Evolutionary conservation across 768 basidiomycete species (phyloP).

Genomic region (Galerina marginata): DNA sequence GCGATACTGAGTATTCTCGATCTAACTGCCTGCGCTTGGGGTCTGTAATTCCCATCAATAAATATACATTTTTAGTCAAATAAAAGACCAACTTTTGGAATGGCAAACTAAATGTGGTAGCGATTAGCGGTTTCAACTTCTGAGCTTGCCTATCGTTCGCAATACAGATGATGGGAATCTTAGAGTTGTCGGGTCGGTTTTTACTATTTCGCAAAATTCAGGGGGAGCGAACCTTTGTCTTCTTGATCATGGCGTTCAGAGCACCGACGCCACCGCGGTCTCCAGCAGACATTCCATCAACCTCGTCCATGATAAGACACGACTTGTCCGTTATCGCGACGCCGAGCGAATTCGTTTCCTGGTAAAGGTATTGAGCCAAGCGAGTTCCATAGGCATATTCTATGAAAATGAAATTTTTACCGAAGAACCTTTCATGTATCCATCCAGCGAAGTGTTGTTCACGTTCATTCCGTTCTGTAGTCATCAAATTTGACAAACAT

Average conservation of each 20-base stretch:
- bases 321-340: conserved; percentile 78
- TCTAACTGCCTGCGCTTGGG: conserved; percentile 74
- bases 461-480: conserved; percentile 86
- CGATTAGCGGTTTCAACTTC: conserved; percentile 86
- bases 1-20: conserved; percentile 88
- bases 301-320: conserved; percentile 98
- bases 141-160: conserved; percentile 89
- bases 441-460: conserved; percentile 87
- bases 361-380: background rate
- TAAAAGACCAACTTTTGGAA: conserved; percentile 70
- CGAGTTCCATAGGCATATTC: background rate
- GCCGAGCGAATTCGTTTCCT: conserved; percentile 68
- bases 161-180: conserved; percentile 98
- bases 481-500: background rate
- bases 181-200: background rate
- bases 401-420: conserved; percentile 35
- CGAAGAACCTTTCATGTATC: conserved; percentile 70
- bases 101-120: conserved; percentile 72
- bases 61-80: background rate
- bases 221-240: conserved; percentile 70
- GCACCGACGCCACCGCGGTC: conserved; percentile 97
- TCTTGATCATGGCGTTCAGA: conserved; percentile 88
- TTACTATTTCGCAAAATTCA: background rate
- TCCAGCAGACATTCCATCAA: conserved; percentile 98
- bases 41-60: conserved; percentile 51